Base-by-base conservation (phyloP, 2,329 filamentous ascomycete genomes). In the Claviceps arundinis region DNA sequence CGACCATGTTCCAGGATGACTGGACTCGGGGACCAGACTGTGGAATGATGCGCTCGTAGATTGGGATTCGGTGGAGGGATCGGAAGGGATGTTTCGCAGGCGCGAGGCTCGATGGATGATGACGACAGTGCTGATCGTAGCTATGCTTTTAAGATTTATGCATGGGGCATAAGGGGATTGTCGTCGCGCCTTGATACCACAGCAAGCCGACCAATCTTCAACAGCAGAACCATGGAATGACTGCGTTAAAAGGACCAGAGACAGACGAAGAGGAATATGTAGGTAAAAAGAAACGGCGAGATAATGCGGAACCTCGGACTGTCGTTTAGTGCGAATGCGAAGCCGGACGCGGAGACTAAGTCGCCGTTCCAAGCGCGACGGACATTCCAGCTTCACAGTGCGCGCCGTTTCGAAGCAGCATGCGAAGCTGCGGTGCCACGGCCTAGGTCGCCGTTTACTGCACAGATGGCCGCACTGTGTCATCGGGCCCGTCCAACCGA, bases 351-450 rank as follows among this genome's bases (percentile, higher is more conserved):
- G 40, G 30, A 19, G 40, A 14, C 22, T n/a, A 30, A 37, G 37
- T 34, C 17, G 40, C 49, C 49, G 52, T 37, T 26, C 30, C 16
- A 51, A 46, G 49, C 49, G 24, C 41, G 37, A 49, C 38, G 37
- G 42, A 44, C 9, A 34, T 49, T 40, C 17, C n/a, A 8, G 8
- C 26, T 19, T 44, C 17, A 44, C 42, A 44, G 19, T 44, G 42
- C 42, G 19, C 42, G 19, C 17, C 8, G 24, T 19, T n/a, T 13
- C 19, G 42, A 44, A 34, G 9, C 9, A 4, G 30, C 30, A 11
- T 34, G 30, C 9, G 26, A 30, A 30, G 26, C 26, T 30, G 26
- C 26, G 26, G 26, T 11, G 30, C 1, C 7, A 26, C 30, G 30
- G 30, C 8, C 9, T 11, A 30, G 3, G 9, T 8, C 30, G 30